Evolutionary conservation across 2,329 filamentous ascomycete species (phyloP), one percentile per base, ranked within the genome.

Genomic region (Rugonectria rugulosa): DNA sequence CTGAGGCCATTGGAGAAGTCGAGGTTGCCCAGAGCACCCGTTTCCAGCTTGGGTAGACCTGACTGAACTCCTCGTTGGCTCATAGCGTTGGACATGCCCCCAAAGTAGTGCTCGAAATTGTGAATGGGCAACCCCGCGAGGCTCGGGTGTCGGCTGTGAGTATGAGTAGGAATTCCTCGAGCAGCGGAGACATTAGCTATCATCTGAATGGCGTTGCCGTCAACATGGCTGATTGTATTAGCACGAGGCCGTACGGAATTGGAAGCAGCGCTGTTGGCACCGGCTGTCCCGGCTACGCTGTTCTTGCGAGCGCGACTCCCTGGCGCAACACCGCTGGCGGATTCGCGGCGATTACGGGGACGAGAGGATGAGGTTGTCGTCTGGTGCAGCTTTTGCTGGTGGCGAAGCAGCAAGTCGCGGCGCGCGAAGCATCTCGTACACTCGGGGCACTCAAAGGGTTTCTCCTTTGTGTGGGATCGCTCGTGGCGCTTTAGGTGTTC

Each of bases 351-450:
- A 66, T 92, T 93, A 66, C 93, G 87, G 40, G 93, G 92, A 57
- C 93, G 87, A 40, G 92, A 89, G 6, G 92, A 92, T 6, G 95
- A 90, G 0, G 92, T 92, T 11, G 91, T 91, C 21, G 92, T 92
- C 82, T 96, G 92, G 73, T 99, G 95, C 42, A 99, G 84, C 81
- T 99, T 99, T 81, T 99, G 95, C 81, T 99, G 95, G 76, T 99
- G 95, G 56, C 95, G 87, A 63, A 99, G 80, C 51, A 99, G 83
- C 64, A 99, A 77, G 75, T 99, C 95, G 63, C 95, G 87, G 58
- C 95, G 87, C 57, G 95, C 95, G 76, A 99, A 99, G 77, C 95
- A 98, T 76, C 95, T 81, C 31, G 91, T 85, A 75, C 95, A 99
- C 74, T 98, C 92, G 23, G 92, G 91, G 69, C 95, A 99, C 75